Evolutionary conservation across 805 yeast genomes (phyloP).

Genomic region (Metschnikowia santaceciliae): DNA sequence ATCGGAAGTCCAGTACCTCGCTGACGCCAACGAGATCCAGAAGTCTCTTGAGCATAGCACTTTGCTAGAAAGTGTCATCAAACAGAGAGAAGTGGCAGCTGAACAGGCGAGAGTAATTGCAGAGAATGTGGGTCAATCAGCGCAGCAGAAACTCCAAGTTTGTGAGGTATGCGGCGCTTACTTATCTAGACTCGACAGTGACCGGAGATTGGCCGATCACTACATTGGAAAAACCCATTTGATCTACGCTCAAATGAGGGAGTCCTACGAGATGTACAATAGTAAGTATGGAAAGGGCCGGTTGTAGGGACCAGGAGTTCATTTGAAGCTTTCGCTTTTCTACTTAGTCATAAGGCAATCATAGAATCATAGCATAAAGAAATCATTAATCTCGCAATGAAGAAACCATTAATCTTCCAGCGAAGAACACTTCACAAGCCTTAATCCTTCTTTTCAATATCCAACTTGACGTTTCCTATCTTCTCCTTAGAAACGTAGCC

Average conservation of each 20-base stretch:
- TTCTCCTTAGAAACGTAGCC: slow-evolving; percentile 44
- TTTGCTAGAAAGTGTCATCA: slow-evolving; percentile 41
- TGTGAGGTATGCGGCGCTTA: slow-evolving; percentile 90
- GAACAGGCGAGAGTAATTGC: slow-evolving; percentile 55
- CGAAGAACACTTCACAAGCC: not conserved
- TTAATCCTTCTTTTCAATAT: slow-evolving; percentile 6
- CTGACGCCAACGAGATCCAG: slow-evolving; percentile 45
- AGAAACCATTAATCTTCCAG: not conserved
- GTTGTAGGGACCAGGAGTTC: not conserved
- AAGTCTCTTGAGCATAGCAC: slow-evolving; percentile 45
- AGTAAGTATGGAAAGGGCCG: slow-evolving; percentile 10
- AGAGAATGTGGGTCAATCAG: slow-evolving; percentile 76
- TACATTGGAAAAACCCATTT: slow-evolving; percentile 83
- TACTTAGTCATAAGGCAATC: not conserved
- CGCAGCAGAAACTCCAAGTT: slow-evolving; percentile 87
- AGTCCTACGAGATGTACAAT: slow-evolving; percentile 42
- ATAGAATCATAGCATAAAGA: not conserved
- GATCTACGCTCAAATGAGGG: slow-evolving; percentile 75
- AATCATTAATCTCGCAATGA: not conserved
- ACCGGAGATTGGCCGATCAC: slow-evolving; percentile 84
- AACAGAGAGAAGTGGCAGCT: slow-evolving; percentile 49
- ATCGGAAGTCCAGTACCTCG: slow-evolving; percentile 58
- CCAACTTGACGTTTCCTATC: slow-evolving; percentile 23
- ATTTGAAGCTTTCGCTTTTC: not conserved
- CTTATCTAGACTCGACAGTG: slow-evolving; percentile 79